phyloP scores from a whole-genome alignment of 768 basidiomycete genomes.

The Tubosaeta sp. region DNA sequence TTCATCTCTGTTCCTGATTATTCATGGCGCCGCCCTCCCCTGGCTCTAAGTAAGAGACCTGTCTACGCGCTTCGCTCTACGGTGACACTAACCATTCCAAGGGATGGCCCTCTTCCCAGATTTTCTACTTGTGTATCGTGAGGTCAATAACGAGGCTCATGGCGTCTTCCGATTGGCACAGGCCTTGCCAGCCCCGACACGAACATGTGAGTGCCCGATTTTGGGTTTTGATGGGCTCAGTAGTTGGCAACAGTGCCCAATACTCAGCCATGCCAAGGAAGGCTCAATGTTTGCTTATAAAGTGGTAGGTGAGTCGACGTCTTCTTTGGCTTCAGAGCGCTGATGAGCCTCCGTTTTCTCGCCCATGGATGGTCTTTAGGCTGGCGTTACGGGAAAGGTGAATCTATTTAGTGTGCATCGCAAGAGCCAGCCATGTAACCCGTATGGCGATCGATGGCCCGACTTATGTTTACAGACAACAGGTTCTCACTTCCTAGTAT shows the following conservation, averaged over 20 bases:
- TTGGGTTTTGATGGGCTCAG: background rate
- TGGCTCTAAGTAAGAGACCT: conserved; percentile 42
- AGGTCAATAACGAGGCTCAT: conserved; percentile 52
- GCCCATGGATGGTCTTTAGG: conserved; percentile 16
- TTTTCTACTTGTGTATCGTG: conserved; percentile 57
- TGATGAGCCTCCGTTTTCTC: background rate
- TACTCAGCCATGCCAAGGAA: conserved; percentile 43
- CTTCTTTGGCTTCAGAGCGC: background rate
- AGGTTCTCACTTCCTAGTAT: too few relatives aligned
- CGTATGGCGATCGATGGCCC: too few relatives aligned
- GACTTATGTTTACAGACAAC: too few relatives aligned
- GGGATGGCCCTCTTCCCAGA: conserved; percentile 45
- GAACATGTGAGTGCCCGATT: conserved; percentile 36
- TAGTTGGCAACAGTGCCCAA: background rate
- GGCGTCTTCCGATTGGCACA: conserved; percentile 65
- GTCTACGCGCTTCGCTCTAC: conserved; percentile 41
- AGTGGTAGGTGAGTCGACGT: conserved; percentile 40
- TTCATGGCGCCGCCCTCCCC: too few relatives aligned
- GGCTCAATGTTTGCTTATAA: background rate
- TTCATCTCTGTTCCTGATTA: too few relatives aligned
- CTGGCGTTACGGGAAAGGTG: conserved; percentile 45
- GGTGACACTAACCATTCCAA: conserved; percentile 48
- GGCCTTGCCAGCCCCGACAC: conserved; percentile 53
- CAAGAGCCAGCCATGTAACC: too few relatives aligned
- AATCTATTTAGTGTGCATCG: conserved; percentile 35